Evolutionary conservation across 202 grass and related monocot species (phyloP).

Genomic region (Musa balbisiana): DNA sequence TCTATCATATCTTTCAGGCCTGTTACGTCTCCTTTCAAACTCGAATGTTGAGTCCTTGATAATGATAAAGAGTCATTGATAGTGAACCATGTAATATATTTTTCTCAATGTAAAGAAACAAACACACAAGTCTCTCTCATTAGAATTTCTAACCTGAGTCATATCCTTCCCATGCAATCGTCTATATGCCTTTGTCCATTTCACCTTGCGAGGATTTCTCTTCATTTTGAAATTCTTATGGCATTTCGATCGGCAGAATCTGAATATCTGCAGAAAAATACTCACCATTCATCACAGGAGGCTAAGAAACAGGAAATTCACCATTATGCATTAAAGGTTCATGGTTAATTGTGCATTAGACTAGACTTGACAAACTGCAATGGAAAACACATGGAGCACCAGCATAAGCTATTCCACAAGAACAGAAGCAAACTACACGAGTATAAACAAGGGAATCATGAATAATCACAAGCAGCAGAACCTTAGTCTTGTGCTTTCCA

Average conservation of each 20-base stretch:
- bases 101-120: background rate
- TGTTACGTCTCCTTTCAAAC: conserved; percentile 93
- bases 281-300: too few species aligned
- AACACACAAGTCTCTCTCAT: background rate
- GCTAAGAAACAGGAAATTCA: background rate
- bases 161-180: conserved; percentile 85
- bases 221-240: conserved; percentile 99
- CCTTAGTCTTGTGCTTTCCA: too few species aligned
- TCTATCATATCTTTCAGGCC: conserved; percentile 76
- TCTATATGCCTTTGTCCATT: conserved; percentile 92
- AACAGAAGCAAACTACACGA: background rate
- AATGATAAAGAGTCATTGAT: conserved; percentile 8
- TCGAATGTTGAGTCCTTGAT: conserved; percentile 80
- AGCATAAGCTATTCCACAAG: background rate
- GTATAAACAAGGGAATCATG: background rate
- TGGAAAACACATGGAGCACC: background rate
- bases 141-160: conserved; percentile 42
- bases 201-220: conserved; percentile 98
- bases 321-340: background rate
- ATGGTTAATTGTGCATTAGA: background rate
- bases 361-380: background rate
- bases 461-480: too few species aligned
- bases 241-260: conserved; percentile 95
- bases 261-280: conserved; percentile 51
- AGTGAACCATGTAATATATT: too few species aligned